Conservation (phyloP, 2,329 filamentous ascomycete species). For the Magnaporthiopsis incrustans region DNA sequence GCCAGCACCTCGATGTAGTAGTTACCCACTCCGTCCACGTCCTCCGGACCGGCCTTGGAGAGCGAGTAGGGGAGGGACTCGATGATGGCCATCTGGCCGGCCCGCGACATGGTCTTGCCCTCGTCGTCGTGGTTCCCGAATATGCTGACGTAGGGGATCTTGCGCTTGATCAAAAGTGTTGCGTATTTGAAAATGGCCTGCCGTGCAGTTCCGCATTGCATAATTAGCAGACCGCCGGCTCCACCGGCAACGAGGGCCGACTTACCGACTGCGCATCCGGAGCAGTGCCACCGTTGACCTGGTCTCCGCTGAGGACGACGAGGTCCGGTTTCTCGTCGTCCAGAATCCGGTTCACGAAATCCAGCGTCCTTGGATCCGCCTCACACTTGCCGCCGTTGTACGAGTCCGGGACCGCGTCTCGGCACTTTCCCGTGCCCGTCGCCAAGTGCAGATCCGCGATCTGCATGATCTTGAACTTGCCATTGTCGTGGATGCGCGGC, state of each 20-base stretch:
- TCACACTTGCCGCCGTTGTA: slow-evolving; percentile 73
- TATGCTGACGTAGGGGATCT: slow-evolving; percentile 85
- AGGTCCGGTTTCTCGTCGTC: slow-evolving; percentile 93
- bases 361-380: slow-evolving; percentile 82
- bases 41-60: slow-evolving; percentile 71
- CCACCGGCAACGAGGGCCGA: slow-evolving; percentile 5
- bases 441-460: slow-evolving; percentile 89
- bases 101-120: slow-evolving; percentile 61
- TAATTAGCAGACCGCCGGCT: slow-evolving; percentile 14
- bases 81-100: slow-evolving; percentile 75
- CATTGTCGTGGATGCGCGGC: slow-evolving; percentile 76
- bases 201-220: background rate
- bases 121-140: slow-evolving; percentile 99
- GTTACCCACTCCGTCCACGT: slow-evolving; percentile 87
- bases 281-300: slow-evolving; percentile 89
- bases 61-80: slow-evolving; percentile 84
- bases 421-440: slow-evolving; percentile 77
- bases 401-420: slow-evolving; percentile 72
- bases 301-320: slow-evolving; percentile 85
- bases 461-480: slow-evolving; percentile 96
- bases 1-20: slow-evolving; percentile 88
- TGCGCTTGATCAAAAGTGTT: slow-evolving; percentile 72
- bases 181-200: slow-evolving; percentile 90
- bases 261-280: slow-evolving; percentile 79
- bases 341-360: slow-evolving; percentile 75